Base-by-base conservation (phyloP, 495 filamentous ascomycete genomes). In the Xylaria bambusicola region DNA sequence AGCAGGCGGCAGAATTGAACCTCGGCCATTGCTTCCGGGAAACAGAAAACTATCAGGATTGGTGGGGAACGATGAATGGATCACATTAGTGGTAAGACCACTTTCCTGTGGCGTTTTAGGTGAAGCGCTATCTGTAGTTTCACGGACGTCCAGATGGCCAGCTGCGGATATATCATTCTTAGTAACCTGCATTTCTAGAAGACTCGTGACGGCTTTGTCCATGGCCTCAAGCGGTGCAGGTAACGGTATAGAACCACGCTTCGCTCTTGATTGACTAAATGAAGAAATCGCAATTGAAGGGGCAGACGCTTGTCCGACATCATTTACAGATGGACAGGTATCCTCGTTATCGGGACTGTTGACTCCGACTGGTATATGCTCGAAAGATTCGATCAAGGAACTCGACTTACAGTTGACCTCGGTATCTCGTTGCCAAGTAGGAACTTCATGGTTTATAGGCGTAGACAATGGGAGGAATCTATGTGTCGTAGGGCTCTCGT, bases 81-180 rank as follows among this genome's bases (percentile, higher is more conserved):
- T 95, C 1, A 90, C 86, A 68, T 96, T 91, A n/a, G 88, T 90
- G 20, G 89, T 88, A 24, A 85, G 76, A 66, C 91, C 80, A 45
- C 79, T 78, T 53, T 92, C 91, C 60, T 82, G 84, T 0, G 93
- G 93, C 1, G 93, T 98, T 50, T 79, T 88, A 35, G 93, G 93
- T 3, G 90, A 87, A 2, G 75, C 72, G 54, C 74, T 80, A 45
- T 84, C 76, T 58, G 69, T 68, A 60, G 71, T 75, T 62, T 77
- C 79, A 60, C 73, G 60, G 63, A 68, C 73, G 41, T 78, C 73
- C 52, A 82, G 65, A 48, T 84, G 81, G 66, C 77, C 82, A 35
- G 78, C 82, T 80, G 75, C 59, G 70, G 21, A 74, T 57, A 56
- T 66, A 66, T 71, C 71, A 69, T 66, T 62, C 68, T 82, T 82